Evolutionary conservation across 306 rosid genomes (phyloP).

Genomic region (Acacia acuminata): DNA sequence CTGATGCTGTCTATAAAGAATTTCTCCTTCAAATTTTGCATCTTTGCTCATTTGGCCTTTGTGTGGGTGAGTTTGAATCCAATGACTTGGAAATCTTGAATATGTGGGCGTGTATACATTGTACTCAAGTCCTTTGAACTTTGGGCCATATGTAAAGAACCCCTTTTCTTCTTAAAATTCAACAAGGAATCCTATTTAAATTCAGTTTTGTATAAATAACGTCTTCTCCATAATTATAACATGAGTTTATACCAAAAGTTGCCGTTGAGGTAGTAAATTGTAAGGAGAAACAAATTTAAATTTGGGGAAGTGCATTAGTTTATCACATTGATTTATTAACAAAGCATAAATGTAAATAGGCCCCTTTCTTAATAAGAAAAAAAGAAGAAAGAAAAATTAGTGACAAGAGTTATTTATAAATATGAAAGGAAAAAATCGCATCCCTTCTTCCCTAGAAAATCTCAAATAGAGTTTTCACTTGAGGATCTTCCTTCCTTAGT

Average conservation of each 20-base stretch:
- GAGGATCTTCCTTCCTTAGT: too few relatives aligned
- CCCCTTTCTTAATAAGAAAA: background rate
- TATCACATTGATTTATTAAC: background rate
- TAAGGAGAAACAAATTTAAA: too few relatives aligned
- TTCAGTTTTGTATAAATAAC: too few relatives aligned
- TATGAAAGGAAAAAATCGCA: too few relatives aligned
- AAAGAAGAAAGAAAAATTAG: too few relatives aligned
- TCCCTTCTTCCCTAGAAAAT: too few relatives aligned
- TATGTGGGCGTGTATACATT: background rate
- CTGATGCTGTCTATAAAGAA: conserved; percentile 14
- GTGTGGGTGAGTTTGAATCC: background rate
- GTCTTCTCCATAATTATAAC: too few relatives aligned
- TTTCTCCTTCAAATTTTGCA: background rate
- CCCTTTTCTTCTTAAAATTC: background rate
- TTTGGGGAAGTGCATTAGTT: too few relatives aligned
- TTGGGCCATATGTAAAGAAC: background rate
- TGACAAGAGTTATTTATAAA: too few relatives aligned
- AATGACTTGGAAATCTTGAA: background rate
- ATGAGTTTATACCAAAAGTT: too few relatives aligned
- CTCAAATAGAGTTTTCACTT: too few relatives aligned
- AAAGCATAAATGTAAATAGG: background rate
- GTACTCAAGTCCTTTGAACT: background rate
- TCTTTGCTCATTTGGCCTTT: background rate
- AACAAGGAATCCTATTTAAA: background rate
- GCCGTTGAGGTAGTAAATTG: too few relatives aligned